Conservation (phyloP, 2,329 filamentous ascomycete genomes). For the Rhexocercosporidium sp. region DNA sequence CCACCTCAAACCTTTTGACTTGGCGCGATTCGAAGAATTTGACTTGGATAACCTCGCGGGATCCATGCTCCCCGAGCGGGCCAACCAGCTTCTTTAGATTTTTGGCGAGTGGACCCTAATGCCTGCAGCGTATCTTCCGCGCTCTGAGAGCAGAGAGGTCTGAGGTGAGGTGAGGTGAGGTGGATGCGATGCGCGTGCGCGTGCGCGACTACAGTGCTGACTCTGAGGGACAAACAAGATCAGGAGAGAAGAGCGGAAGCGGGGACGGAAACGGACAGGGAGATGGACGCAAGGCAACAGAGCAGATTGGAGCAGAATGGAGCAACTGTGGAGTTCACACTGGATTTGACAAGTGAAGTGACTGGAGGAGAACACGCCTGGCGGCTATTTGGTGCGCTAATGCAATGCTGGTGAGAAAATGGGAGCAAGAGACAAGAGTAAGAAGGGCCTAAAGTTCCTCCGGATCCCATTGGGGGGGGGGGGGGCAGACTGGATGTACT, state of each 20-base stretch:
- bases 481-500: neutral
- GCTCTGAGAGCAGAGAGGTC: conserved; percentile 16
- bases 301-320: neutral
- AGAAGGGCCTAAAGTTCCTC: conserved; percentile 13
- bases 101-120: neutral
- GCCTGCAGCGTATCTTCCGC: conserved; percentile 12
- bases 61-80: conserved; percentile 15
- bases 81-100: neutral
- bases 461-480: neutral
- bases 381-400: conserved; percentile 18
- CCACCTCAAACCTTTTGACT: neutral
- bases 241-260: neutral
- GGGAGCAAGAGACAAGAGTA: neutral
- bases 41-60: neutral
- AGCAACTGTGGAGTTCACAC: neutral
- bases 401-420: conserved; percentile 16
- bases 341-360: neutral
- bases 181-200: neutral
- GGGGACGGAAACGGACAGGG: neutral
- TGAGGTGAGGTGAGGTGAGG: neutral
- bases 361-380: conserved; percentile 5
- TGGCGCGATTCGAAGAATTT: neutral
- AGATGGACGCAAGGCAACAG: neutral
- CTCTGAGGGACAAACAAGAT: neutral
- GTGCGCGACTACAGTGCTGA: neutral